Evolutionary conservation across 768 basidiomycete species (phyloP).

Genomic region (Gyrodon lividus): DNA sequence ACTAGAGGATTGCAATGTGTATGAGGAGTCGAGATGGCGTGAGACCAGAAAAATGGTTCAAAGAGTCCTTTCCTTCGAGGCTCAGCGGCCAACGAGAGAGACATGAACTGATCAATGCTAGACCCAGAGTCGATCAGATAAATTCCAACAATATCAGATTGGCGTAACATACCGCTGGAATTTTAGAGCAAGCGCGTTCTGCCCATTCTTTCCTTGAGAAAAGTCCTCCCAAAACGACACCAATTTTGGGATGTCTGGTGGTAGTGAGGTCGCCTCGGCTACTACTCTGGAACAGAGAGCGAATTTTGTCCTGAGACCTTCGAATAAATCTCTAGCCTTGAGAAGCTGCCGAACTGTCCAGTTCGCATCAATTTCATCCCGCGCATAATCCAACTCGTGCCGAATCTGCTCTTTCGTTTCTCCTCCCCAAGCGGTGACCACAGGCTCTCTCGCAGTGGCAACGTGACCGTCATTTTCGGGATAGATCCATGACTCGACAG

Average conservation of each 20-base stretch:
- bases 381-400: conserved; percentile 46
- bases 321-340: conserved; percentile 47
- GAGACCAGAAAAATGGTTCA: conserved; percentile 75
- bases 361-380: conserved; percentile 43
- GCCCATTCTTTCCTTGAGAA: conserved; percentile 37
- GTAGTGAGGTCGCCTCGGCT: conserved; percentile 38
- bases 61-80: conserved; percentile 72
- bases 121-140: neutral
- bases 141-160: neutral
- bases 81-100: conserved; percentile 72
- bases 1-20: conserved; percentile 47
- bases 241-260: conserved; percentile 49
- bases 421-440: conserved; percentile 69
- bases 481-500: conserved; percentile 69
- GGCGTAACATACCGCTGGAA: conserved; percentile 55
- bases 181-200: conserved; percentile 46
- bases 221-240: conserved; percentile 59
- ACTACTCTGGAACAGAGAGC: conserved; percentile 47
- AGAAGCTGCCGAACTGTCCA: conserved; percentile 43
- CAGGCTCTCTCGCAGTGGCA: conserved; percentile 37
- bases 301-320: conserved; percentile 49
- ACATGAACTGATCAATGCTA: conserved; percentile 77
- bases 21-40: conserved; percentile 36
- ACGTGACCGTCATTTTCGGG: conserved; percentile 35
- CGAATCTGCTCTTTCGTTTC: conserved; percentile 47